Base-by-base conservation (phyloP, 306 rosid genomes). In the Neltuma alba region DNA sequence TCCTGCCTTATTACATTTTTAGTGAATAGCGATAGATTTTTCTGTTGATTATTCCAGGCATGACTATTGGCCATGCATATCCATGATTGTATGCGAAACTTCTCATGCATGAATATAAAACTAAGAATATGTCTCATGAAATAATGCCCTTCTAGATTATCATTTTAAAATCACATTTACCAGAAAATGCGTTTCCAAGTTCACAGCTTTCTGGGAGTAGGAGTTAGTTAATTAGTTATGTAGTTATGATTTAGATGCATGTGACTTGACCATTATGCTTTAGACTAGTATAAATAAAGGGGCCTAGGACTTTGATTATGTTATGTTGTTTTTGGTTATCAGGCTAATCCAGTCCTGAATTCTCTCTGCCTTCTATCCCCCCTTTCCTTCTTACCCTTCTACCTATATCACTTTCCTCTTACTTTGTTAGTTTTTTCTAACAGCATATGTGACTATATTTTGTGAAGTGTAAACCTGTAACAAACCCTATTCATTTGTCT, bases 101-200 rank as follows among this genome's bases (percentile, higher is more conserved):
- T 74, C 77, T 64, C 47, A 57, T 57, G 15, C 74, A 74, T 78
- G 60, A 36, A 33, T 62, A 23, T 27, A 61, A 62, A 61, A 73
- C 16, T 41, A 12, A 40, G 47, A 72, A 60, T 41, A 18, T 33
- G 55, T 75, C 63, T 36, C 47, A 37, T 54, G 31, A 82, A 62
- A 40, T 58, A 69, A 23, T 48, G 38, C 12, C 38, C 55, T 76
- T 60, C 38, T 30, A 48, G 28, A 48, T 7, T 82, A 70, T 71
- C 60, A 76, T 50, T 70, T 65, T 68, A 82, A 33, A 70, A 47
- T 34, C 20, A 55, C 55, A 67, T 55, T 54, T 60, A 73, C 57
- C 30, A 30, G 70, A 50, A 54, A 74, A 52, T 69, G 40, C 78
- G 28, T 60, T 75, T 76, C 20, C 72, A 54, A 41, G 45, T 9